A percentile compares a stretch with the other conserved stretches of the same genome.
These are phyloP conservation scores for Annulohypoxylon nitens DNA, from an alignment of 495 filamentous ascomycete species.

Conservation along the genomic window DNA sequence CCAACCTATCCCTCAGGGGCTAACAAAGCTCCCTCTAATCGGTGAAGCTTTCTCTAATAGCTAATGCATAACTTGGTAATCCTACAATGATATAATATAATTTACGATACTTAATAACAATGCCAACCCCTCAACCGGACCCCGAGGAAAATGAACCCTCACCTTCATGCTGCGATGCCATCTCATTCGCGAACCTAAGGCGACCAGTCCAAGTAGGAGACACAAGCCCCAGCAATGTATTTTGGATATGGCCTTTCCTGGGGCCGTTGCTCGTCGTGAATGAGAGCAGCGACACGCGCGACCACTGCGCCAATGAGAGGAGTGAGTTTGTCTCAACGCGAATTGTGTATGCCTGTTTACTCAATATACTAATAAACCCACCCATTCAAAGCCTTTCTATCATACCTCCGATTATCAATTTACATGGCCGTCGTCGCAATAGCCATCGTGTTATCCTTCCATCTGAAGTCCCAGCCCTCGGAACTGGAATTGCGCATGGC, in stretches of 20 bases:
- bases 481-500: slow-evolving; percentile 79
- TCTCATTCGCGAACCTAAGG: slow-evolving; percentile 30
- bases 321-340: slow-evolving; percentile 60
- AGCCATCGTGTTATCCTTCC: slow-evolving; percentile 93
- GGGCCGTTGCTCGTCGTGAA: slow-evolving; percentile 93
- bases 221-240: slow-evolving; percentile 55
- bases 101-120: background rate
- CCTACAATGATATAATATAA: background rate
- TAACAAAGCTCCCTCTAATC: background rate
- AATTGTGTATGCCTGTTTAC: background rate
- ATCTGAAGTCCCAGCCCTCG: slow-evolving; percentile 80
- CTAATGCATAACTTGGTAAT: background rate
- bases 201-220: slow-evolving; percentile 43
- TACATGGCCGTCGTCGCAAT: slow-evolving; percentile 91
- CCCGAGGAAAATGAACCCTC: slow-evolving; percentile 34
- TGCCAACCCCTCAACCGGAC: slow-evolving; percentile 36
- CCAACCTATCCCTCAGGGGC: background rate
- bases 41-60: background rate
- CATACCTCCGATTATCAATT: slow-evolving; percentile 90
- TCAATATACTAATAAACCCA: background rate
- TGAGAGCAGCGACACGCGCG: slow-evolving; percentile 84
- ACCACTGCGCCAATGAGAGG: slow-evolving; percentile 83
- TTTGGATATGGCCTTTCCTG: slow-evolving; percentile 77
- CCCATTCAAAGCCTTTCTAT: slow-evolving; percentile 84
- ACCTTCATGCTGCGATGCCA: slow-evolving; percentile 32